A percentile compares a stretch with the other conserved stretches of the same genome.
phyloP scores from a whole-genome alignment of 108 stramenopile genomes.

The Cylindrotheca closterium region DNA sequence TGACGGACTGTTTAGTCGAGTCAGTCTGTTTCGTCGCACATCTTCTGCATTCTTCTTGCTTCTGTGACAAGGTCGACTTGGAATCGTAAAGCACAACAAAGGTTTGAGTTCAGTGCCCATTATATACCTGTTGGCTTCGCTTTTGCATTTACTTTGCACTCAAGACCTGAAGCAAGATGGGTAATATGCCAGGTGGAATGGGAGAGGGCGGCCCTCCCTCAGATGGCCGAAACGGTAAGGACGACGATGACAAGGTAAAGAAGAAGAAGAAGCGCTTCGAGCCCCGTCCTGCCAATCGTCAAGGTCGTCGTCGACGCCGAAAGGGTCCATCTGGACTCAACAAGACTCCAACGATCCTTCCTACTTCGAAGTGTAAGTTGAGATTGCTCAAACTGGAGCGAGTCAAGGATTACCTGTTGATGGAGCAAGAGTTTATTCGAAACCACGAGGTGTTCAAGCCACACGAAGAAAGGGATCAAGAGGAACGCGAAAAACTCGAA shows the following conservation, averaged over 20 bases:
- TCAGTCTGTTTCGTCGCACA: no score
- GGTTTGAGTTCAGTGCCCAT: no score
- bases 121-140: no score
- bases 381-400: conserved; percentile 96
- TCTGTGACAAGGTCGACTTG: no score
- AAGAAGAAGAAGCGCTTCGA: conserved; percentile 98
- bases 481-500: conserved; percentile 96
- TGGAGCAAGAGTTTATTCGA: conserved; percentile 99
- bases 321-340: conserved; percentile 88
- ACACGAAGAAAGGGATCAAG: conserved; percentile 94
- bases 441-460: conserved; percentile 99
- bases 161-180: conserved; percentile 36
- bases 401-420: conserved; percentile 97
- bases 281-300: conserved; percentile 80
- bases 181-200: conserved; percentile 81
- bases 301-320: conserved; percentile 89
- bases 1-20: no score
- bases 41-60: no score
- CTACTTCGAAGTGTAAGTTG: conserved; percentile 96
- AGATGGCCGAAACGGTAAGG: conserved; percentile 20
- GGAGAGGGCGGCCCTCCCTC: conserved; percentile 58
- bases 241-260: conserved; percentile 69
- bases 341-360: conserved; percentile 86
- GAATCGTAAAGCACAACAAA: no score
- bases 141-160: no score